Evolutionary conservation across 140 eudicot species (phyloP), one percentile per base, ranked within the genome.

Genomic region (Bidens hawaiensis): DNA sequence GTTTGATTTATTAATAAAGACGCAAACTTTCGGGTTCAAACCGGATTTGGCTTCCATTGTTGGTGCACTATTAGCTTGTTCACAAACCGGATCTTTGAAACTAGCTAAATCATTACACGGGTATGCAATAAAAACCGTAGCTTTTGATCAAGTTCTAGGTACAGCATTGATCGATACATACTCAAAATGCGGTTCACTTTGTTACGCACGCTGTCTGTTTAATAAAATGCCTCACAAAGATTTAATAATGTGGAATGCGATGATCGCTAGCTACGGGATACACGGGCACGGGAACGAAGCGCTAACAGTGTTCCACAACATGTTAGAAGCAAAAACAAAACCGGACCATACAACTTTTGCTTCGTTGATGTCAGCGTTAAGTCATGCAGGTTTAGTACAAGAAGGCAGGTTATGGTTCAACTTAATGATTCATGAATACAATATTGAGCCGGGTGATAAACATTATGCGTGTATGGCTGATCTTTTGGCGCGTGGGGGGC

Each of bases 401-500:
- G 87, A 90, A 75, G 97, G 97, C 60, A 66, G 25, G 21, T 30
- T 79, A 36, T 90, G 94, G 87, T 86, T 86, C 49, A 70, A 79
- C 40, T 74, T 54, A 59, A 90, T 90, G 97, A 75, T 75, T 52
- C 50, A 59, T 25, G 60, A 70, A 54, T 81, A 78, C 73, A 81
- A 77, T 13, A 75, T 86, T 40, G 60, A 86, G 59, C 95, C 97
- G 10, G 73, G 42, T 2, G 84, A 72, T 30, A 90, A 90, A 67
- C 97, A 90, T 75, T 86, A 86, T 60, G 76, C 70, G 27, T 72
- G 89, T 56, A 72, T 83, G 86, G 84, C 86, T 47, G 97, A 90
- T 81, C 89, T 90, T 60, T 83, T 90, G 62, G 94, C 97, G 43
- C 94, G 95, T 67, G 83, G 79, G 18, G 97, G 97, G n/a, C 69